Evolutionary conservation across 2,329 filamentous ascomycete species (phyloP), one percentile per base, ranked within the genome.

Genomic region (Neopestalotiopsis rosae): DNA sequence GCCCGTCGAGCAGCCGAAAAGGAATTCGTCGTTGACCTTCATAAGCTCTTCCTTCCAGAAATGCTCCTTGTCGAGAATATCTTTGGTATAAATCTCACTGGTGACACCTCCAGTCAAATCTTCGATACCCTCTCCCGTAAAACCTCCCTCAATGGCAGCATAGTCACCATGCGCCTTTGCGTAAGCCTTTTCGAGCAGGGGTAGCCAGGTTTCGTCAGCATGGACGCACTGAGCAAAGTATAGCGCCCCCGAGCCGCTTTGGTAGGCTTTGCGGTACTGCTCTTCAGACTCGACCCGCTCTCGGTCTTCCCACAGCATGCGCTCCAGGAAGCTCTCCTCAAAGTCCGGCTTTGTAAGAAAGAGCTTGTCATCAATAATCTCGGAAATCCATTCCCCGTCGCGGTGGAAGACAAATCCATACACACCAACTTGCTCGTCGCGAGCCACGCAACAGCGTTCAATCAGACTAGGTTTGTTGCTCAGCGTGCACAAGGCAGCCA

Each of bases 401-500:
- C 93, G 88, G 79, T 92, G 89, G 76, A 96, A 95, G 12, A 96
- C 92, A 72, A 96, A 96, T 1, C 94, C 94, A 73, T 96, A 96
- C 1, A 95, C 92, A 13, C 93, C 93, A 3, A 94, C 89, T 40
- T 88, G 84, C 76, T 93, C 88, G 72, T 96, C 89, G 13, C 89
- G 87, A 5, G 89, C 90, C 62, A 96, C 91, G 72, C 93, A 96
- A 9, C 94, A 84, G 67, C 83, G 87, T 77, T 94, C 89, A 66
- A 96, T 92, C 70, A 95, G 79, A 0, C 88, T 90, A 24, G 87
- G 81, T 79, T 93, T 92, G 76, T 93, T 94, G 72, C 89, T 91
- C 70, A 97, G 85, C 0, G 92, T 94, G 70, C 91, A 93, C 57
- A 97, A 80, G 1, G 93, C 92, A 6, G 94, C 91, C 83, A 97